These are phyloP conservation scores for Trichoderma reesei DNA, from an alignment of 495 filamentous ascomycete species.

Conservation along the genomic window DNA sequence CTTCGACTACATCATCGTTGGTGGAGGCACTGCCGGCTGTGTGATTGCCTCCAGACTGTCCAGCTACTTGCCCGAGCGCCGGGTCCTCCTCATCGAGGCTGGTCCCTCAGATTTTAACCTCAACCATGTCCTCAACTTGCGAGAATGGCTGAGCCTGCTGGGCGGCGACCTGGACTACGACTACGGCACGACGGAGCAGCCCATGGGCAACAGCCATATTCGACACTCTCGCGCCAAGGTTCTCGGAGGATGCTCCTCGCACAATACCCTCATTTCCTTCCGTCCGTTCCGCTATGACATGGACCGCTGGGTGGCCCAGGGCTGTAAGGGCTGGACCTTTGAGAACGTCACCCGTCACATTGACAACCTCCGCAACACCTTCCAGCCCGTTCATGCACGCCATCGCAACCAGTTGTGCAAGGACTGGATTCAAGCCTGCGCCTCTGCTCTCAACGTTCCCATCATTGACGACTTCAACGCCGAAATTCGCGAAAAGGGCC, in stretches of 20 bases:
- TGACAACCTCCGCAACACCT: conserved; percentile 65
- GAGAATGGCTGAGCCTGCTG: conserved; percentile 68
- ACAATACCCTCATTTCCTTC: conserved; percentile 83
- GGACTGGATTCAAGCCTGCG: conserved; percentile 72
- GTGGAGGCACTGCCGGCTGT: conserved; percentile 77
- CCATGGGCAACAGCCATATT: conserved; percentile 61
- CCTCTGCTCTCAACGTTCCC: conserved; percentile 61
- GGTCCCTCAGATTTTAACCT: conserved; percentile 40
- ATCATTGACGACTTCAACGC: conserved; percentile 73
- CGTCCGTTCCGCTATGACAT: conserved; percentile 74
- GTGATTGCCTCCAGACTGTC: conserved; percentile 56
- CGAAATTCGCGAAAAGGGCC: conserved; percentile 57
- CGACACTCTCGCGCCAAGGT: conserved; percentile 78
- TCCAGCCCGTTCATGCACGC: conserved; percentile 66
- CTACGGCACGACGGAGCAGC: conserved; percentile 77
- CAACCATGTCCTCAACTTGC: conserved; percentile 52
- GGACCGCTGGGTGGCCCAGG: conserved; percentile 56
- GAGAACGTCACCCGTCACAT: conserved; percentile 64
- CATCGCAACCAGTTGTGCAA: conserved; percentile 77
- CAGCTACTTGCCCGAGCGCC: conserved; percentile 56
- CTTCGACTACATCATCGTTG: conserved; percentile 71
- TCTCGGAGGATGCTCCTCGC: conserved; percentile 74
- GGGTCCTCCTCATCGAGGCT: conserved; percentile 55
- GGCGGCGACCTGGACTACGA: conserved; percentile 80
- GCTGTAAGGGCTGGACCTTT: conserved; percentile 71